A percentile compares a stretch with the other conserved stretches of the same genome.
These are phyloP conservation scores for Monilinia fructicola DNA, from an alignment of 2,329 filamentous ascomycete genomes.

Conservation along the genomic window DNA sequence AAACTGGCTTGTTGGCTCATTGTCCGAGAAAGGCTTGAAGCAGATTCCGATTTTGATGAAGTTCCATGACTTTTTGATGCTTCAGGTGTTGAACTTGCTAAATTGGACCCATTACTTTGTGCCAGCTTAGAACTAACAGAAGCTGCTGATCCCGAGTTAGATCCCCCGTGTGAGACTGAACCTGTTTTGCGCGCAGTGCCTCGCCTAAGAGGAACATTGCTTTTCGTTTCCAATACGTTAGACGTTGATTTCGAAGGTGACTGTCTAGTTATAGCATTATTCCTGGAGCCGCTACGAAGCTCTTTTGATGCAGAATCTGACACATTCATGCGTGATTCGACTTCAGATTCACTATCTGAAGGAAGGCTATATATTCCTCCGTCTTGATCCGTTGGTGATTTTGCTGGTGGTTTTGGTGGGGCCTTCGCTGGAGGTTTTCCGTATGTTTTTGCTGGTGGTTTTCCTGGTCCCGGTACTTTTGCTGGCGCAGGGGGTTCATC, in stretches of 20 bases:
- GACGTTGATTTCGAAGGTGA: background rate
- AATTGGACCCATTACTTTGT: background rate
- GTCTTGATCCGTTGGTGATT: background rate
- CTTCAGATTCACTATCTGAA: background rate
- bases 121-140: background rate
- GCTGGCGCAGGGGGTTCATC: background rate
- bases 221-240: background rate
- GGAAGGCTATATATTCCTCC: constrained; percentile 13
- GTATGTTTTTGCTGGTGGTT: background rate
- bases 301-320: background rate
- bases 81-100: background rate
- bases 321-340: background rate
- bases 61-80: background rate
- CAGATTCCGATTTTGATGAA: background rate
- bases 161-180: background rate
- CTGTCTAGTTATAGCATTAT: background rate
- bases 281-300: background rate
- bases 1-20: background rate
- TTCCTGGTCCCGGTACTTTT: background rate
- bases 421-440: background rate
- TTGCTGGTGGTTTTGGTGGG: background rate
- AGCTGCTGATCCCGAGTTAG: background rate
- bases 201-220: background rate
- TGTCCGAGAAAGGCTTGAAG: background rate
- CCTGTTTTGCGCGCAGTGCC: constrained; percentile 10